Conservation (phyloP, 345 rosid species). For the Syzygium jambos region DNA sequence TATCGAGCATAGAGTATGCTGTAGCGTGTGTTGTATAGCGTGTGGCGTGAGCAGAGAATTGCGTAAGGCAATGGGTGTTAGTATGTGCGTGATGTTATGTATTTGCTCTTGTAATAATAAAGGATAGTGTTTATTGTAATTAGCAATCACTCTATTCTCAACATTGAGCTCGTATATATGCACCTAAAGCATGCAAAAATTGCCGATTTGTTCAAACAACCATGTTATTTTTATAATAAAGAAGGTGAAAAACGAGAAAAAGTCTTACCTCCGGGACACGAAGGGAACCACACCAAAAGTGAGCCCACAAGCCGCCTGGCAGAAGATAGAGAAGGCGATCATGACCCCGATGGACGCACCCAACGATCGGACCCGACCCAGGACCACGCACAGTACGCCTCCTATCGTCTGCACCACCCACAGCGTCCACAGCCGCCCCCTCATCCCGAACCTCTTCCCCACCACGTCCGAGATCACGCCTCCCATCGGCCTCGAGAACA, state of each 20-base stretch:
- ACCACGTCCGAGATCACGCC: conserved; percentile 58
- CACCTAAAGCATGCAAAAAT: not conserved
- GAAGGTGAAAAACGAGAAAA: not conserved
- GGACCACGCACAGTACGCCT: conserved; percentile 54
- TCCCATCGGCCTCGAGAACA: conserved; percentile 72
- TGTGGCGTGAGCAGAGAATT: too few relatives aligned
- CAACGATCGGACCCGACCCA: conserved; percentile 42
- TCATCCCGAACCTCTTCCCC: conserved; percentile 67
- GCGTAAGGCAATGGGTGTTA: too few relatives aligned
- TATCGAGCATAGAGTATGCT: too few relatives aligned
- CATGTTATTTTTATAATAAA: not conserved
- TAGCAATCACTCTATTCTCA: too few relatives aligned
- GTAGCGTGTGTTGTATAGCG: too few relatives aligned
- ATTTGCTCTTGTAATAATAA: too few relatives aligned
- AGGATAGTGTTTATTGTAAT: too few relatives aligned
- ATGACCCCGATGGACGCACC: conserved; percentile 43
- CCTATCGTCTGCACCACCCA: conserved; percentile 71
- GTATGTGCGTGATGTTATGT: too few relatives aligned
- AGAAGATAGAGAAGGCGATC: conserved; percentile 67
- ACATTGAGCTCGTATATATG: not conserved
- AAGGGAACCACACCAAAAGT: conserved; percentile 93
- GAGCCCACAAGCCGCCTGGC: conserved; percentile 85
- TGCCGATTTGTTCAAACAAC: not conserved
- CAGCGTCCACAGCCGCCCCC: conserved; percentile 81
- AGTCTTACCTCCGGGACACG: conserved; percentile 59